Evolutionary conservation across 2,329 filamentous ascomycete genomes (phyloP), one percentile per base, ranked within the genome.

Genomic region (Cladosporium cucumerinum): DNA sequence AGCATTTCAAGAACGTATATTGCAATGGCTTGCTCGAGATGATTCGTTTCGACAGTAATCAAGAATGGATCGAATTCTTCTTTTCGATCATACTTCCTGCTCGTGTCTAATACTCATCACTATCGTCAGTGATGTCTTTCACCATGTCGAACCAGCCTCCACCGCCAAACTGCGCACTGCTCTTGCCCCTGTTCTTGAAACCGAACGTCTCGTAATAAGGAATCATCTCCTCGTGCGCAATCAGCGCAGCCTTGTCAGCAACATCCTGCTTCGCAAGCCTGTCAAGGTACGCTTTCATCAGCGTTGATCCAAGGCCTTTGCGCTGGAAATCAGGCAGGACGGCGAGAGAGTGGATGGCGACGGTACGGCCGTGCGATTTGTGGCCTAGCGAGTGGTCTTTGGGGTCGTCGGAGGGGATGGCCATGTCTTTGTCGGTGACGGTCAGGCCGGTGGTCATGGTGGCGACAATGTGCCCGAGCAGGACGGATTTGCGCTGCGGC

Each of bases 91-190:
- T 21, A 11, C 5, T 21, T 46, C 10, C 8, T 43, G 7, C 2
- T 3, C 39, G n/a, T 46, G n/a, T 46, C 49, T 48, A 55, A 57
- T 63, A 34, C 12, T 57, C 61, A 6, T 48, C 49, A 18, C 48
- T 52, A n/a, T 39, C 51, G 6, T 32, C 49, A 12, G 23, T 59
- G n/a, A 74, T 57, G n/a, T 73, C 70, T 43, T 67, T 76, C 76
- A 93, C 90, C 91, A 97, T 87, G 75, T 95, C 88, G 70, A 86
- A 83, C 92, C 93, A 97, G 21, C 87, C 88, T 34, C 92, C 91
- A 43, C 92, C 92, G 23, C 88, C 90, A 78, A 92, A 93, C 65
- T 85, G 82, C 59, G 86, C 89, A 66, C 85, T 79, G 76, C 92
- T 95, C 58, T 82, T 80, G 0, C 93, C 92, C 32, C 83, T 77